A percentile compares a stretch with the other conserved stretches of the same genome.
Evolutionary conservation across 495 filamentous ascomycete species (phyloP).

Genomic region (Evernia prunastri): DNA sequence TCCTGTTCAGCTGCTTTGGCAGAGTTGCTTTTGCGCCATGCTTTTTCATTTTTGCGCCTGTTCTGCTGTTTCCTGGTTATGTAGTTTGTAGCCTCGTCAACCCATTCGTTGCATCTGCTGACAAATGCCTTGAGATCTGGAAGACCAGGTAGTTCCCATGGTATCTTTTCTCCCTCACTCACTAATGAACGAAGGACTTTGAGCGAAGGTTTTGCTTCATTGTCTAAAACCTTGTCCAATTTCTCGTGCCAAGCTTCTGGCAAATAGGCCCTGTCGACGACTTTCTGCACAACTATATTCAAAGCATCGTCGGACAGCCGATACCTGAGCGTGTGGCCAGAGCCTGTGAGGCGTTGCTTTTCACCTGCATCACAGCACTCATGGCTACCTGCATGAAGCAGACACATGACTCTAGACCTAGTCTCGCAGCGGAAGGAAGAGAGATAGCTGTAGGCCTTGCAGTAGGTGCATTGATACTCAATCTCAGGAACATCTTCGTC

Average conservation of each 20-base stretch:
- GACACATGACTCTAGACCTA: conserved; percentile 69
- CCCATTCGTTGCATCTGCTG: conserved; percentile 93
- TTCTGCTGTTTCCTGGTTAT: conserved; percentile 98
- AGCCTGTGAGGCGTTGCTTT: conserved; percentile 51
- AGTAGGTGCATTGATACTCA: conserved; percentile 82
- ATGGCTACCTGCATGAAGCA: conserved; percentile 67
- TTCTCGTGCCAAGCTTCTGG: conserved; percentile 91
- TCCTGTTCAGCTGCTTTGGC: conserved; percentile 75
- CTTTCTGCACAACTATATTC: conserved; percentile 58
- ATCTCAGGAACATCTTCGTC: conserved; percentile 78
- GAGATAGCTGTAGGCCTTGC: conserved; percentile 87
- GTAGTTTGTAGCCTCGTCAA: conserved; percentile 95
- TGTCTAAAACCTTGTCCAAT: conserved; percentile 72
- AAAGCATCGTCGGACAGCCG: conserved; percentile 71
- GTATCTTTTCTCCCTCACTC: conserved; percentile 94
- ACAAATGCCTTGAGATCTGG: conserved; percentile 80
- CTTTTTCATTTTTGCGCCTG: conserved; percentile 92
- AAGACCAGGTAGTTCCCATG: conserved; percentile 82
- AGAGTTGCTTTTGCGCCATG: conserved; percentile 68
- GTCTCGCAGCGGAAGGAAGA: conserved; percentile 81
- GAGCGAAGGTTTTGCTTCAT: conserved; percentile 74
- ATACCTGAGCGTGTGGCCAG: conserved; percentile 62
- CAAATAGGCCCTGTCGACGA: conserved; percentile 75
- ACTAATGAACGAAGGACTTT: conserved; percentile 80
- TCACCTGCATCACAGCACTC: conserved; percentile 69